phyloP scores from a whole-genome alignment of 768 basidiomycete genomes.

The Floccularia luteovirens region DNA sequence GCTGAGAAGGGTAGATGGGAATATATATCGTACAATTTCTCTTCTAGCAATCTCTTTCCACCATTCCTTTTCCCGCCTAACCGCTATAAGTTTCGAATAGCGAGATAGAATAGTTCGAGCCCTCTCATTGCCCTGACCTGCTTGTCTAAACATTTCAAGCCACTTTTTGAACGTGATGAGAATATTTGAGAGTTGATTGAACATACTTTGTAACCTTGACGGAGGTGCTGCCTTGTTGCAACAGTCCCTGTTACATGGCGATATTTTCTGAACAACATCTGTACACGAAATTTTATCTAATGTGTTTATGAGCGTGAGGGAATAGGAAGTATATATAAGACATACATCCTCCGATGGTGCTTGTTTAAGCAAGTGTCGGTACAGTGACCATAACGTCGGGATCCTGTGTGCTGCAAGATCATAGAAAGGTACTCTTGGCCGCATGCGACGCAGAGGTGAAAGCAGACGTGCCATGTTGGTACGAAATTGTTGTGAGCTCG shows the following conservation, averaged over 20 bases:
- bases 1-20: background rate
- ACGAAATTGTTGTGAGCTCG: conserved; percentile 26
- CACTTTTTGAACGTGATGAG: conserved; percentile 30
- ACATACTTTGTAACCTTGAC: conserved; percentile 51
- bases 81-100: conserved; percentile 51
- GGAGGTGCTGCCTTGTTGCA: conserved; percentile 36
- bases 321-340: background rate
- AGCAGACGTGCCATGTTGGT: conserved; percentile 43
- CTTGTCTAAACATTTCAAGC: conserved; percentile 48
- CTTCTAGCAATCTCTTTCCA: conserved; percentile 39
- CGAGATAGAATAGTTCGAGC: conserved; percentile 39
- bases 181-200: background rate
- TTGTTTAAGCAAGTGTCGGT: conserved; percentile 55
- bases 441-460: conserved; percentile 48
- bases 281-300: conserved; percentile 54
- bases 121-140: conserved; percentile 43
- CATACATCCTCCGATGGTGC: conserved; percentile 52
- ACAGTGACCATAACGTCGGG: conserved; percentile 74
- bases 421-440: conserved; percentile 61
- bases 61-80: conserved; percentile 38
- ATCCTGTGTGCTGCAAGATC: conserved; percentile 62
- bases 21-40: conserved; percentile 37
- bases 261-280: conserved; percentile 44
- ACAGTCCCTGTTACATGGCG: conserved; percentile 46
- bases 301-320: background rate